Percentiles rank a stretch among this genome's conserved stretches.
Evolutionary conservation across 2,329 filamentous ascomycete species (phyloP).

Genomic region (Xylaria sp.): DNA sequence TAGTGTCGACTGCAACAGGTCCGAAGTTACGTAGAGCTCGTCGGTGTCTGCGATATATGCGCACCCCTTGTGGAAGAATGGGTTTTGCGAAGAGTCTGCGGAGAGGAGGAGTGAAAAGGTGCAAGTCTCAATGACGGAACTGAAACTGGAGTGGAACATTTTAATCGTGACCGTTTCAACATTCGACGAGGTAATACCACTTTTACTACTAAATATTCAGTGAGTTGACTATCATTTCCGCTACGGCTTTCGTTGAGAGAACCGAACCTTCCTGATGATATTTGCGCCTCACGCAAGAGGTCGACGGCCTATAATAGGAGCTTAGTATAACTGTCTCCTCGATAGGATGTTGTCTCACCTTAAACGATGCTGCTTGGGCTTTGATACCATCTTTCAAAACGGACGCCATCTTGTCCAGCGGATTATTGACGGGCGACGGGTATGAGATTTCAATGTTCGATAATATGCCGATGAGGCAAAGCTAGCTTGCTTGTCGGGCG

Average conservation of each 20-base stretch:
- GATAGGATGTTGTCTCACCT: constrained; percentile 26
- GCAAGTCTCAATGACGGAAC: constrained; percentile 48
- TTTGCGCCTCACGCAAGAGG: constrained; percentile 25
- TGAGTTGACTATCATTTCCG: constrained; percentile 2
- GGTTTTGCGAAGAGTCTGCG: constrained; percentile 52
- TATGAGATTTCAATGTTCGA: not conserved
- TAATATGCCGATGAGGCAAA: constrained; percentile 4
- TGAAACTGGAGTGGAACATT: constrained; percentile 53
- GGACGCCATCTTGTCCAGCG: constrained; percentile 31
- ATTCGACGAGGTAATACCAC: constrained; percentile 4
- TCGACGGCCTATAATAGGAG: constrained; percentile 21
- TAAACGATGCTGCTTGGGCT: constrained; percentile 1
- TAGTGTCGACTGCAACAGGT: constrained; percentile 52
- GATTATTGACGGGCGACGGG: not conserved
- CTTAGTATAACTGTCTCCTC: constrained; percentile 12
- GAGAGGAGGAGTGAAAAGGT: constrained; percentile 56
- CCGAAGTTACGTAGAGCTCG: constrained; percentile 59
- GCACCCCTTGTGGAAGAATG: constrained; percentile 59
- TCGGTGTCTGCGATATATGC: constrained; percentile 53
- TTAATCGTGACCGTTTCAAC: constrained; percentile 47
- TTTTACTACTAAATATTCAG: constrained; percentile 13
- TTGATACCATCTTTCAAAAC: constrained; percentile 28
- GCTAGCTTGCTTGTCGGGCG: not conserved
- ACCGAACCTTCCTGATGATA: constrained; percentile 26
- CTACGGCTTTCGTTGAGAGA: not conserved